Percentiles rank a stretch among this genome's conserved stretches.
Evolutionary conservation across 2,329 filamentous ascomycete genomes (phyloP).

Genomic region (Diaporthe velutina): DNA sequence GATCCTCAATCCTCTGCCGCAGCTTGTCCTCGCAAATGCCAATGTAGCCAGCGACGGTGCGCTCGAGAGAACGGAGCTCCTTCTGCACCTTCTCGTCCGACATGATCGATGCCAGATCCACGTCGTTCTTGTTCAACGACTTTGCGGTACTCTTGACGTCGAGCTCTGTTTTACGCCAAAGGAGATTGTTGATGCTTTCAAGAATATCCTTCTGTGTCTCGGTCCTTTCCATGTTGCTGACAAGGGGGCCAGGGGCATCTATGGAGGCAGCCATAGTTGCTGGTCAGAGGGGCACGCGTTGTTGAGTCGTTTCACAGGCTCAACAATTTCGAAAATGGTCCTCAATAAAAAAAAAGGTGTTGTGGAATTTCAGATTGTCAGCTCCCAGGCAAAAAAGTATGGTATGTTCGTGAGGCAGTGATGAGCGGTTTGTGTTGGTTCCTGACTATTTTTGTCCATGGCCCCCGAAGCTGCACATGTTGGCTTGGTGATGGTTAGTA

Average conservation of each 20-base stretch:
- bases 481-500: no score
- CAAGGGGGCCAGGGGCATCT: neutral
- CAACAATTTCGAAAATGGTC: neutral
- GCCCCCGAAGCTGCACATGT: neutral
- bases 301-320: neutral
- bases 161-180: neutral
- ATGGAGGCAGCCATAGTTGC: neutral
- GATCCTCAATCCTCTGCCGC: conserved; percentile 1
- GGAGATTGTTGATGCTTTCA: neutral
- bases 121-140: neutral
- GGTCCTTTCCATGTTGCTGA: neutral
- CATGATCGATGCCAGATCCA: conserved; percentile 2
- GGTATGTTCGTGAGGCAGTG: neutral
- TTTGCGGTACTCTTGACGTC: neutral
- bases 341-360: neutral
- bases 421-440: neutral
- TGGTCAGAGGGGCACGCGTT: neutral
- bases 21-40: conserved; percentile 5
- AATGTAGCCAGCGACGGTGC: conserved; percentile 11
- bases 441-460: neutral
- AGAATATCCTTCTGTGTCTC: conserved; percentile 1
- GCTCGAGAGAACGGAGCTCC: conserved; percentile 6
- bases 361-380: no score
- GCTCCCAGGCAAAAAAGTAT: neutral
- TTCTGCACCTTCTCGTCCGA: conserved; percentile 6